Evolutionary conservation across 2,329 filamentous ascomycete genomes (phyloP).

Genomic region (Sarocladiaceae sp.): DNA sequence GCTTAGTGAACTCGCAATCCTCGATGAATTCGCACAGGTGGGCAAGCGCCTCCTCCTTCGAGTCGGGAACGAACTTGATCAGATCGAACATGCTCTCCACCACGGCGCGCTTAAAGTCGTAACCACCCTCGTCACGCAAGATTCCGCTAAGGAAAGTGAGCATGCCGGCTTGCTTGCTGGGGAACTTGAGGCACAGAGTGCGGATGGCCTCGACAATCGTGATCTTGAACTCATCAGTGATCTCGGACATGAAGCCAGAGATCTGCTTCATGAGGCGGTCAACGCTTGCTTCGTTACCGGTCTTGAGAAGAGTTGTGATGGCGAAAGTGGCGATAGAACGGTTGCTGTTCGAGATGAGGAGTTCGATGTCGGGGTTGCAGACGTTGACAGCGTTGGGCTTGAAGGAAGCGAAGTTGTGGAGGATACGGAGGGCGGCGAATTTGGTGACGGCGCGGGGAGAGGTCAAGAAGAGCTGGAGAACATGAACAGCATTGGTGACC

Average conservation of each 20-base stretch:
- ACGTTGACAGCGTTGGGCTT: constrained; percentile 88
- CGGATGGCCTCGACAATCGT: constrained; percentile 99
- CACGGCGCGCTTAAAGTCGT: constrained; percentile 95
- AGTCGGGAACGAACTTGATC: constrained; percentile 96
- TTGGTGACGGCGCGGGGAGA: constrained; percentile 95
- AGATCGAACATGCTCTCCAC: constrained; percentile 99
- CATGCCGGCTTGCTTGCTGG: constrained; percentile 97
- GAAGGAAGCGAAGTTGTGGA: constrained; percentile 95
- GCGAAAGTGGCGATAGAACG: constrained; percentile 97
- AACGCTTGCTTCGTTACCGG: constrained; percentile 94
- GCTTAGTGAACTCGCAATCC: constrained; percentile 98
- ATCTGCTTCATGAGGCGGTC: constrained; percentile 99
- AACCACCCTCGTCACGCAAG: constrained; percentile 91
- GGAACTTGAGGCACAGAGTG: constrained; percentile 95
- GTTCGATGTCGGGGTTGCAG: constrained; percentile 97
- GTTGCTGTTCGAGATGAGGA: constrained; percentile 94
- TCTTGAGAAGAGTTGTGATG: constrained; percentile 96
- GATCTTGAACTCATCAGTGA: constrained; percentile 99
- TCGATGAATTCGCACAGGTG: constrained; percentile 99
- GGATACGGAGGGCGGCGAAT: constrained; percentile 92
- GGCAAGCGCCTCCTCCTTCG: constrained; percentile 75
- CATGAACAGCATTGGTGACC: constrained; percentile 87
- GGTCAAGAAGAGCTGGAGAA: constrained; percentile 93
- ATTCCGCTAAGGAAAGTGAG: constrained; percentile 96
- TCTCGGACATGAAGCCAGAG: constrained; percentile 96